A percentile compares a stretch with the other conserved stretches of the same genome.
These are phyloP conservation scores for Tilletia caries DNA, from an alignment of 1,284 basidiomycete genomes.

Conservation along the genomic window DNA sequence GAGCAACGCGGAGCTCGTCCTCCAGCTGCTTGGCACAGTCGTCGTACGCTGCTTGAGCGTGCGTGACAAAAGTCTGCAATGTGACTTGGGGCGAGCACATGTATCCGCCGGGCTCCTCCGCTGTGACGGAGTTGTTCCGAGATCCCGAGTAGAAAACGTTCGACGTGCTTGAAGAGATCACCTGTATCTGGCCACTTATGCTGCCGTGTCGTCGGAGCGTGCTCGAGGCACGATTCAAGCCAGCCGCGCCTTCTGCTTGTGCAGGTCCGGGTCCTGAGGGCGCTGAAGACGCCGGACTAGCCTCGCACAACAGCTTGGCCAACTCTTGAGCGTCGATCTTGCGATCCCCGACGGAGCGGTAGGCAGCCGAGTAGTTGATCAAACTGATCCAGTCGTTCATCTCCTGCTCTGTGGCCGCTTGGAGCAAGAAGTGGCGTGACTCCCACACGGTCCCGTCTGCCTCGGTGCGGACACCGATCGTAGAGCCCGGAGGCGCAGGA, in stretches of 20 bases:
- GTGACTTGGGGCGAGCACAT: background rate
- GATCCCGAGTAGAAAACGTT: background rate
- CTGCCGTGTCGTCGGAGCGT: background rate
- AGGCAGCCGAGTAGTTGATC: slow-evolving; percentile 91
- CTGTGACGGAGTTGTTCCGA: background rate
- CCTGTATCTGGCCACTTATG: background rate
- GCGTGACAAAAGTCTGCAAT: slow-evolving; percentile 56
- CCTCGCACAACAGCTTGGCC: slow-evolving; percentile 2
- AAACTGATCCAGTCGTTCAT: slow-evolving; percentile 87
- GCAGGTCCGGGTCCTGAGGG: too few species aligned
- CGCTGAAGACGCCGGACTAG: background rate
- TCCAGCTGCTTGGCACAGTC: slow-evolving; percentile 24
- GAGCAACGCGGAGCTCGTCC: slow-evolving; percentile 39
- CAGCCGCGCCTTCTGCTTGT: too few species aligned
- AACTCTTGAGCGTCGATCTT: slow-evolving; percentile 52
- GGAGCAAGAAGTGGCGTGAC: slow-evolving; percentile 76
- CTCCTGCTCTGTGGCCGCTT: slow-evolving; percentile 69
- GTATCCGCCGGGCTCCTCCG: background rate
- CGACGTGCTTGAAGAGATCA: background rate
- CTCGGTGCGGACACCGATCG: background rate
- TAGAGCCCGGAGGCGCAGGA: background rate
- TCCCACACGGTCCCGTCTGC: slow-evolving; percentile 55
- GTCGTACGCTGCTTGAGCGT: slow-evolving; percentile 77
- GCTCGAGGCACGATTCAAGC: background rate
- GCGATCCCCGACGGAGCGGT: slow-evolving; percentile 81